Conservation (phyloP, 2,329 filamentous ascomycete species). For the Microascus cirrosus region DNA sequence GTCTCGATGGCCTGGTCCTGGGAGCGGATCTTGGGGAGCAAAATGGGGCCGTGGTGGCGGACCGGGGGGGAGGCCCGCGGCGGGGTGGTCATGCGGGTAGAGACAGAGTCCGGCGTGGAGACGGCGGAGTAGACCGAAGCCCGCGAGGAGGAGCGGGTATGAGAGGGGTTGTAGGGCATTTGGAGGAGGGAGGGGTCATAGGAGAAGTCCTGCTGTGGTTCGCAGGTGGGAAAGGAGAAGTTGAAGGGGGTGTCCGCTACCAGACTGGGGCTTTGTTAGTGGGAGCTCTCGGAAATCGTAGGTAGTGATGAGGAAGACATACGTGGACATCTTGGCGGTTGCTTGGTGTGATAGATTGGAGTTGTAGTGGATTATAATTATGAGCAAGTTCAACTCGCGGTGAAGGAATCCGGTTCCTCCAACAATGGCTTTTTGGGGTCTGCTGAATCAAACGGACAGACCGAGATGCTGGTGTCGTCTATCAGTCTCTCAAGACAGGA, state of each 20-base stretch:
- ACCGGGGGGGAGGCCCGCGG: constrained; percentile 55
- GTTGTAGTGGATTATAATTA: not conserved
- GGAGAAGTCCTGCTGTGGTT: constrained; percentile 36
- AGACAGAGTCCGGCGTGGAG: constrained; percentile 45
- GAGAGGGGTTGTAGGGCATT: constrained; percentile 39
- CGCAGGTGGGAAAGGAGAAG: constrained; percentile 45
- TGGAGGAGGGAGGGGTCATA: constrained; percentile 48
- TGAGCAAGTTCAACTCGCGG: constrained; percentile 2
- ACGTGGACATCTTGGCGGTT: constrained; percentile 20
- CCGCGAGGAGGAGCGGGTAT: constrained; percentile 54
- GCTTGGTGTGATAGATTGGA: not conserved
- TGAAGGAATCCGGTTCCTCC: constrained; percentile 1
- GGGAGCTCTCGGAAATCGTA: not conserved
- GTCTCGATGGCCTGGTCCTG: constrained; percentile 68
- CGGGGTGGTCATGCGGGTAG: constrained; percentile 53
- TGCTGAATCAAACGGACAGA: not conserved
- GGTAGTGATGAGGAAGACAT: constrained; percentile 10
- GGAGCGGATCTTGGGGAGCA: constrained; percentile 75
- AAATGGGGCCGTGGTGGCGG: constrained; percentile 64
- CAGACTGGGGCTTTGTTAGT: constrained; percentile 33
- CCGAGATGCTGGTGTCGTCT: not conserved
- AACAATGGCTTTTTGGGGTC: not conserved
- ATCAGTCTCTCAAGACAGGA: not conserved
- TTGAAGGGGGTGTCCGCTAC: constrained; percentile 51
- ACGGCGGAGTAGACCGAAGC: constrained; percentile 45